These are phyloP conservation scores for Pichia insulana DNA, from an alignment of 805 yeast genomes.

Conservation along the genomic window DNA sequence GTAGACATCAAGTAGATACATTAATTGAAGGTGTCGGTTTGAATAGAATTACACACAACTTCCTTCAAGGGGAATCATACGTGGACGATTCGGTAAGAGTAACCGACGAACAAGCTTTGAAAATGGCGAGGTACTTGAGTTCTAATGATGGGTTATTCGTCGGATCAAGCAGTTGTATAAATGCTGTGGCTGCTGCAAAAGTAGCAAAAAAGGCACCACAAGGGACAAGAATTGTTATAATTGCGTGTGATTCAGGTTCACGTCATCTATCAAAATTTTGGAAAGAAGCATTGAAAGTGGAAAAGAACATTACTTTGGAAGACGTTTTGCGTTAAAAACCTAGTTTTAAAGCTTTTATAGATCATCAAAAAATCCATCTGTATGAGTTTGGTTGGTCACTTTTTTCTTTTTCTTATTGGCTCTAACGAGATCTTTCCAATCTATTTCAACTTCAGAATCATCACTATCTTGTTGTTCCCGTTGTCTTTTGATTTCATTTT, in stretches of 20 bases:
- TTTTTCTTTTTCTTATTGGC: conserved; percentile 53
- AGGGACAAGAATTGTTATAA: conserved; percentile 67
- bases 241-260: conserved; percentile 88
- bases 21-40: conserved; percentile 90
- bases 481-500: conserved; percentile 39
- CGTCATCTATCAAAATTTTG: conserved; percentile 90
- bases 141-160: conserved; percentile 82
- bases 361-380: conserved; percentile 58
- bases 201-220: conserved; percentile 41
- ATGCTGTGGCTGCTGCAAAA: conserved; percentile 80
- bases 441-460: conserved; percentile 43
- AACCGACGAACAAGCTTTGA: conserved; percentile 68
- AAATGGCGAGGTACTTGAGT: conserved; percentile 80
- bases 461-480: conserved; percentile 31
- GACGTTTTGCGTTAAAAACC: conserved; percentile 29
- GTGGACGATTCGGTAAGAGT: conserved; percentile 80
- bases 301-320: conserved; percentile 30
- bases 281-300: conserved; percentile 50
- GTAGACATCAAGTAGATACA: conserved; percentile 96
- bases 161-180: conserved; percentile 90
- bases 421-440: conserved; percentile 82
- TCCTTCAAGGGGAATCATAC: conserved; percentile 55
- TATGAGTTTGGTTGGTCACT: conserved; percentile 16
- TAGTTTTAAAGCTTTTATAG: conserved; percentile 24
- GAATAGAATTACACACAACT: conserved; percentile 78